phyloP scores from a whole-genome alignment of 2,329 filamentous ascomycete genomes.

The Beauveria pseudobassiana region DNA sequence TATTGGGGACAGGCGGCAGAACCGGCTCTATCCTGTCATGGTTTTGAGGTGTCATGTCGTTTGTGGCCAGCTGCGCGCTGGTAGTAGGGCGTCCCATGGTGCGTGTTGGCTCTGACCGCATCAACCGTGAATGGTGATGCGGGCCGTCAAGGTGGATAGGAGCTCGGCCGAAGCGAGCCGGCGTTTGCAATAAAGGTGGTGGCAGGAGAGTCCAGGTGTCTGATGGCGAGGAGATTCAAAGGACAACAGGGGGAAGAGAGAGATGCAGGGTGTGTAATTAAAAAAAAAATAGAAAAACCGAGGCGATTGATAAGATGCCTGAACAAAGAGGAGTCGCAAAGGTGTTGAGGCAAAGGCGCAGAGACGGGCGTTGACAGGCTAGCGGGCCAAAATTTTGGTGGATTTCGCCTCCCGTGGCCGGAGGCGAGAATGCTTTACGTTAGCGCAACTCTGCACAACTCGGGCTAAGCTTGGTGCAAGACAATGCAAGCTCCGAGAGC shows the following conservation, averaged over 20 bases:
- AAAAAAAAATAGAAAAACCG: background rate
- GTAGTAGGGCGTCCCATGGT: slow-evolving; percentile 2
- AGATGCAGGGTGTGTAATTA: background rate
- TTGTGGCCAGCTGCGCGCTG: background rate
- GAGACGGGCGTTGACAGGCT: background rate
- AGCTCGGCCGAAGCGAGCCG: slow-evolving; percentile 8
- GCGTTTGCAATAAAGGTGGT: background rate
- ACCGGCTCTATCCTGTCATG: slow-evolving; percentile 22
- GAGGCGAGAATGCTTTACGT: slow-evolving; percentile 9
- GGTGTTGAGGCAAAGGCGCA: background rate
- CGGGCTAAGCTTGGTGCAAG: background rate
- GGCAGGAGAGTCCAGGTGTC: background rate
- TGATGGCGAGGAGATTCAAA: background rate
- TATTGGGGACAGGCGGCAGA: slow-evolving; percentile 42
- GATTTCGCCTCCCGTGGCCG: slow-evolving; percentile 11
- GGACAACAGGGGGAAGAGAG: background rate
- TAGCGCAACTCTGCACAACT: slow-evolving; percentile 1
- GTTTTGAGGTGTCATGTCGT: slow-evolving; percentile 17
- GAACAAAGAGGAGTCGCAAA: background rate
- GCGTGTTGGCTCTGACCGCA: background rate
- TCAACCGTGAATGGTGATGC: slow-evolving; percentile 6
- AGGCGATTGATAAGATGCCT: slow-evolving; percentile 7
- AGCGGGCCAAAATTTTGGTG: slow-evolving; percentile 8
- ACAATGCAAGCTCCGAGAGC: slow-evolving; percentile 6
- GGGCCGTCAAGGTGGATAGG: slow-evolving; percentile 6